Evolutionary conservation across 176 grass and related monocot genomes (phyloP), one percentile per base, ranked within the genome.

Genomic region (Oryza longistaminata): DNA sequence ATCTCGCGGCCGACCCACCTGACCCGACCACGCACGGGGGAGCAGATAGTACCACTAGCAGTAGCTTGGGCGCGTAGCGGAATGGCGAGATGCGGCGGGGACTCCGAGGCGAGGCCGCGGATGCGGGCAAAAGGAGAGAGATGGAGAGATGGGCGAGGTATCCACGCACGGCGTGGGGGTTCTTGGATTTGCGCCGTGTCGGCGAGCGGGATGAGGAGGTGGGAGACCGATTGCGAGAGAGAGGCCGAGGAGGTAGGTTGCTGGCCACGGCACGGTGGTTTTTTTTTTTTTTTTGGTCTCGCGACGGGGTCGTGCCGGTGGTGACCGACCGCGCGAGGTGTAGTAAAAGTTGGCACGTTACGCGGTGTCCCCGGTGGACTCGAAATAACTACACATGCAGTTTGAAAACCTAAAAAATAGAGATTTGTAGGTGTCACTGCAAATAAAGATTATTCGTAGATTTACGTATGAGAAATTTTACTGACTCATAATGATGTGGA

Each of bases 141-240:
- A 19, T 2, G n/a, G 74, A n/a, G n/a, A n/a, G n/a, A n/a, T n/a
- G n/a, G 29, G 5, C 24, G 24, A 22, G 21, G 43, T 8, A 0
- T 35, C 0, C 25, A 46, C 1, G 65, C 3, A 27, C 27, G 27
- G 27, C 2, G 77, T 13, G 37, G 37, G 37, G 73, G 53, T 33
- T 5, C 11, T 8, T 46, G 66, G 74, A 78, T 85, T 71, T 78
- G 74, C 66, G 83, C 66, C 83, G 83, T 70, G 83, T 85, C 83
- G 83, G 83, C 55, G 55, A 61, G 10, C 44, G 55, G 55, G 27
- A 27, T 27, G 27, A 27, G 27, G 27, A 2, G 27, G 27, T 27
- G 27, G 27, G 27, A 27, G 27, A 27, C 27, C 27, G 27, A 27
- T n/a, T n/a, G n/a, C n/a, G 27, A 27, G 27, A 27, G 27, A 27